Conservation (phyloP, 306 rosid genomes). For the Astragalus membranaceus region DNA sequence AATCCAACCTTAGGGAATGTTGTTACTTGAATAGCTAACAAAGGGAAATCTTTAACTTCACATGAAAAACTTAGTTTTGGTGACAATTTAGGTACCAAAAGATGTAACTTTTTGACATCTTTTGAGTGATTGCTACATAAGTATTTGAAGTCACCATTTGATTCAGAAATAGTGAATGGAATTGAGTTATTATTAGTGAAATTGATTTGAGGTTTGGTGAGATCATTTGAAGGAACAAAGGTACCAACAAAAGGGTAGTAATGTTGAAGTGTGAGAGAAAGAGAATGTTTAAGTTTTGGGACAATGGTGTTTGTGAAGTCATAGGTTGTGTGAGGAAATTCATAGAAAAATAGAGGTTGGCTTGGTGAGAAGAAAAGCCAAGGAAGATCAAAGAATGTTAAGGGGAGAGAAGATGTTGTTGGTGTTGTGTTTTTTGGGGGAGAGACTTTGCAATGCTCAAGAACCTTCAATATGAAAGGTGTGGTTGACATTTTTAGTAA, state of each 20-base stretch:
- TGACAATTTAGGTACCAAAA: slow-evolving; percentile 30
- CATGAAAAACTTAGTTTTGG: background rate
- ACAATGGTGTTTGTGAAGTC: slow-evolving; percentile 27
- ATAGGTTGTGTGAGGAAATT: slow-evolving; percentile 22
- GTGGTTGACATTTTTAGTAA: background rate
- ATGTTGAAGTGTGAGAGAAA: slow-evolving; percentile 40
- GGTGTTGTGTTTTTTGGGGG: slow-evolving; percentile 20
- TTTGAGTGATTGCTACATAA: slow-evolving; percentile 18
- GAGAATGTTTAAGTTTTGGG: slow-evolving; percentile 45
- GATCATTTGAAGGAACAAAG: background rate
- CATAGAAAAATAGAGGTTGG: slow-evolving; percentile 42
- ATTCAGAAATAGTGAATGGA: slow-evolving; percentile 16
- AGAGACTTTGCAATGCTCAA: slow-evolving; percentile 28
- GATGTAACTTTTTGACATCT: slow-evolving; percentile 15
- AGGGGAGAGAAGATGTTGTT: slow-evolving; percentile 23
- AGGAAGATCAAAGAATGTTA: slow-evolving; percentile 53
- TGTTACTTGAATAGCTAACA: slow-evolving; percentile 38
- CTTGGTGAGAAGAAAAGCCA: slow-evolving; percentile 64
- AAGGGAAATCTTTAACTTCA: slow-evolving; percentile 9
- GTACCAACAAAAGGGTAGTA: slow-evolving; percentile 41
- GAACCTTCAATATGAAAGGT: background rate
- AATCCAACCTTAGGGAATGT: slow-evolving; percentile 38
- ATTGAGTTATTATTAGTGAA: slow-evolving; percentile 14
- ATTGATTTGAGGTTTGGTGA: slow-evolving; percentile 30
- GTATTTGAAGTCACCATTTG: slow-evolving; percentile 22